Conservation (phyloP, 2,329 filamentous ascomycete genomes). For the Diplocarpon mali region DNA sequence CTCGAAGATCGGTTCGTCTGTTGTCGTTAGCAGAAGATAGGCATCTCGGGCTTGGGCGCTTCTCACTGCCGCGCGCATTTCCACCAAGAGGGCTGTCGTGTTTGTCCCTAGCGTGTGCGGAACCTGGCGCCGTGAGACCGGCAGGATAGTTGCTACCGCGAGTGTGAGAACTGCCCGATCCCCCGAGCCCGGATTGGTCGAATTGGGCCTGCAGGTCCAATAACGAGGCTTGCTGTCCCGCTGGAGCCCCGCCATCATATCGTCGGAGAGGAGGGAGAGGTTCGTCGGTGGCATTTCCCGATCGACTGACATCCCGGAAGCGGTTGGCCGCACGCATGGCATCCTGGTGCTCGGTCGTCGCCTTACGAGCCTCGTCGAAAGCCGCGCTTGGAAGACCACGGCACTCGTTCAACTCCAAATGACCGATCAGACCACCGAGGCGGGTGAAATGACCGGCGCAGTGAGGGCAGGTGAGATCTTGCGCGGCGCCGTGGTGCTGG, state of each 20-base stretch:
- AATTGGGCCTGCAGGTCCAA: too few species aligned
- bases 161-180: too few species aligned
- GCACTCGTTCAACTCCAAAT: slow-evolving; percentile 16
- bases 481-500: slow-evolving; percentile 14
- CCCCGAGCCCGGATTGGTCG: too few species aligned
- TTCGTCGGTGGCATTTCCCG: neutral
- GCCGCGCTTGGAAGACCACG: neutral
- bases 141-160: too few species aligned
- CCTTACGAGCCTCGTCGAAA: slow-evolving; percentile 4
- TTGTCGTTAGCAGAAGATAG: neutral
- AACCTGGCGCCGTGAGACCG: too few species aligned
- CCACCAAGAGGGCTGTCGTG: too few species aligned
- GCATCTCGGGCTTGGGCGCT: neutral
- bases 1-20: neutral
- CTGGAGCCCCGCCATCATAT: neutral
- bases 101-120: too few species aligned
- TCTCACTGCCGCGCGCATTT: too few species aligned
- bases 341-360: slow-evolving; percentile 1
- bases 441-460: slow-evolving; percentile 15
- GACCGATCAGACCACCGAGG: slow-evolving; percentile 16
- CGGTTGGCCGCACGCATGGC: neutral
- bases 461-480: slow-evolving; percentile 14
- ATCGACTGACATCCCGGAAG: slow-evolving; percentile 3
- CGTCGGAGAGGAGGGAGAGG: neutral
- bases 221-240: neutral